Evolutionary conservation across 2,329 filamentous ascomycete species (phyloP), one percentile per base, ranked within the genome.

Genomic region (Trichophaea hybrida): DNA sequence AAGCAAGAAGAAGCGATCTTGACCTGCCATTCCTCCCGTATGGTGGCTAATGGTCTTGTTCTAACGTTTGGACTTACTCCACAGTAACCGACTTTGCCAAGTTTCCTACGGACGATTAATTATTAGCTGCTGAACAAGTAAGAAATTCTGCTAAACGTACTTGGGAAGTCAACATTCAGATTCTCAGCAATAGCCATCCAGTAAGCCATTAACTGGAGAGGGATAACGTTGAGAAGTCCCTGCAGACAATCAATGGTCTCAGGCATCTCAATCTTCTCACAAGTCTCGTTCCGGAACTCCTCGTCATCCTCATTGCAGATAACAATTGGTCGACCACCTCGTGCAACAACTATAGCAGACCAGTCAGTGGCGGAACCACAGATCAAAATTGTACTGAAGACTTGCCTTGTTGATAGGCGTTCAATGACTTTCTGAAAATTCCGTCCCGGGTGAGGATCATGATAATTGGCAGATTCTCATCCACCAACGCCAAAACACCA

Each of bases 31-130:
- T 43, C 10, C n/a, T 43, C 38, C 38, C 10, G 38, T 15, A 10
- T 43, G 4, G 38, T 15, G 38, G n/a, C 38, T 10, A 15, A 43
- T 15, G 6, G 44, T 24, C 44, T n/a, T 24, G 24, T 24, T 24
- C 24, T 3, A 24, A 46, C 32, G 8, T 12, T 13, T 6, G 33
- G n/a, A 37, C 55, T 78, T 91, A 98, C 82, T 98, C 93, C 68
- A 98, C 93, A 65, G 93, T 98, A 66, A 98, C 93, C 65, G 89
- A 95, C 83, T 98, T 98, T 74, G 93, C 93, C 76, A 98, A 77
- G 78, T 98, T 98, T 71, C 63, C 63, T 65, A 34, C 17, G 44
- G 1, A 43, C 4, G 50, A 13, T 53, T 53, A 37, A n/a, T 53
- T n/a, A 43, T 17, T 55, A 53, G 8, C 7, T 6, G 8, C 32